Evolutionary conservation across 495 filamentous ascomycete genomes (phyloP), one percentile per base, ranked within the genome.

Genomic region (Neohortaea acidophila): DNA sequence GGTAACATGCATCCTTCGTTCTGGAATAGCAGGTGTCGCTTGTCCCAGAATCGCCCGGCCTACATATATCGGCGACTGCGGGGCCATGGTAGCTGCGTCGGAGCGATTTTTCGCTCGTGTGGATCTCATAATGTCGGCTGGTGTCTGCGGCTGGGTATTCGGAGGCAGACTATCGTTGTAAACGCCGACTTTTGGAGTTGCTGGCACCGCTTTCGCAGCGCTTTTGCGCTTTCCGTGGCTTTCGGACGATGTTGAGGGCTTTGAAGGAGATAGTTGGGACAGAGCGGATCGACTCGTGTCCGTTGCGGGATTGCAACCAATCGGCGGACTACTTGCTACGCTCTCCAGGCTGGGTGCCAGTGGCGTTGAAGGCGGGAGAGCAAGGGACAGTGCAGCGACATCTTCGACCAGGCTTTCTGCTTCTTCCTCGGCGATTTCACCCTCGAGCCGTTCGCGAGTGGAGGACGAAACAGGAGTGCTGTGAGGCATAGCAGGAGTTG

Each of bases 101-200:
- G 44, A 47, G 2, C 39, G 39, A 3, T 12, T 21, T 7, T 33
- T 43, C 12, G 26, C 26, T 2, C 44, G 31, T 8, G 44, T 18
- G 4, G 33, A 28, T 10, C 25, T 19, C 10, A 4, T 12, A 11
- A 47, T 12, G 21, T 48, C 45, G n/a, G 45, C 45, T 5, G 45
- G 45, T 3, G 39, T 48, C 21, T 44, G 41, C 9, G 45, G 45
- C 18, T 48, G 45, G 1, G 33, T 44, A 7, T 30, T 4, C 3
- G 40, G 12, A 7, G 41, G 34, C 11, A n/a, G 9, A 12, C 14
- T 7, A 19, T 48, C 45, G 22, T 43, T 23, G 31, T 48, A 48
- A n/a, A 48, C 38, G 19, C 14, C 30, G 18, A 48, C 41, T 28
- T 27, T 39, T 5, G 45, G 45, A 4, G 45, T 41, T 28, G 2